Conservation (phyloP, 805 yeast species). For the Candida namnaoensis region DNA sequence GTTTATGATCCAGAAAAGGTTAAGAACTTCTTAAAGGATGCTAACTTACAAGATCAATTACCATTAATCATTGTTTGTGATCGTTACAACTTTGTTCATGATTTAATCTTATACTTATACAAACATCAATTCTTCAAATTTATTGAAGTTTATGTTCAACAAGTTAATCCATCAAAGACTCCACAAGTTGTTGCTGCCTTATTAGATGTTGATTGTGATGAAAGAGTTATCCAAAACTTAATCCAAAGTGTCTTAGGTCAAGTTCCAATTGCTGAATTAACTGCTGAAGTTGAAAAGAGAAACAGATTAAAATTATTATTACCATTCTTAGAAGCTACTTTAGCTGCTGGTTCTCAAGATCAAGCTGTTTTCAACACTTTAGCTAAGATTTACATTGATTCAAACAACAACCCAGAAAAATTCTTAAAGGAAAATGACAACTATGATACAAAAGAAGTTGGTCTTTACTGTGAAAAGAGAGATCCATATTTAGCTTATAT, state of each 20-base stretch:
- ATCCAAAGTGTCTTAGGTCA: slow-evolving; percentile 85
- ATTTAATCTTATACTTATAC: slow-evolving; percentile 85
- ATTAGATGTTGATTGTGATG: slow-evolving; percentile 96
- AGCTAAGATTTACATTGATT: slow-evolving; percentile 96
- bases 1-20: slow-evolving; percentile 96
- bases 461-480: slow-evolving; percentile 97
- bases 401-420: slow-evolving; percentile 95
- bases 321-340: slow-evolving; percentile 87
- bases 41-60: slow-evolving; percentile 86
- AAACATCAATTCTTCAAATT: slow-evolving; percentile 94
- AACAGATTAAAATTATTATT: slow-evolving; percentile 84
- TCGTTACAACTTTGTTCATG: slow-evolving; percentile 85
- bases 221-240: slow-evolving; percentile 70
- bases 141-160: slow-evolving; percentile 96
- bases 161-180: slow-evolving; percentile 91
- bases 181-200: slow-evolving; percentile 96
- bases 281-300: slow-evolving; percentile 93
- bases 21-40: slow-evolving; percentile 93
- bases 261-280: slow-evolving; percentile 85
- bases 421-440: slow-evolving; percentile 84
- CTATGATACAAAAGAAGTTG: slow-evolving; percentile 92
- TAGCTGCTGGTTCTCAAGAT: slow-evolving; percentile 78
- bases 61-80: slow-evolving; percentile 97
- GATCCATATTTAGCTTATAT: slow-evolving; percentile 98
- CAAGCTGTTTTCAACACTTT: slow-evolving; percentile 89